Evolutionary conservation across 1,284 basidiomycete species (phyloP).

Genomic region (Acaromyces ingoldii): DNA sequence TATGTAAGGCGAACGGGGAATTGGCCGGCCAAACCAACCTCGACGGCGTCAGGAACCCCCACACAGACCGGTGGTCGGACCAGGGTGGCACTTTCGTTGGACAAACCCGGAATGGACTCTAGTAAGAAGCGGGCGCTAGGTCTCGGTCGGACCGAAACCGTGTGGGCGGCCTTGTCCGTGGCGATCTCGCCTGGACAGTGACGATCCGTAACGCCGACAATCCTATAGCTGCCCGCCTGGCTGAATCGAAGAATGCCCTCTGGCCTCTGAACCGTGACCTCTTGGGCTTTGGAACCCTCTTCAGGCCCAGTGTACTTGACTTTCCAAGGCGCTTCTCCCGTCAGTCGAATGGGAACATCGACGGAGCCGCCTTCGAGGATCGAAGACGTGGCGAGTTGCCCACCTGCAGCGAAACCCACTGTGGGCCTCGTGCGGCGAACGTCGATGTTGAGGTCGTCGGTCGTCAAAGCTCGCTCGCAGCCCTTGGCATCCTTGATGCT

Average conservation of each 20-base stretch:
- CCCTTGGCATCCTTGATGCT: constrained; percentile 83
- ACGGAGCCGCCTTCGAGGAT: background rate
- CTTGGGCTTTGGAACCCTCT: constrained; percentile 48
- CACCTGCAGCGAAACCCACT: constrained; percentile 62
- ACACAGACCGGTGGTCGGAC: constrained; percentile 74
- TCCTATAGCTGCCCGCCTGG: constrained; percentile 69
- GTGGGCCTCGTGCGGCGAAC: constrained; percentile 84
- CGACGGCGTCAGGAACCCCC: constrained; percentile 70
- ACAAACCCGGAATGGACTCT: constrained; percentile 3
- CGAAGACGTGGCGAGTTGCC: background rate
- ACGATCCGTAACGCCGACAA: constrained; percentile 69
- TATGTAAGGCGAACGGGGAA: constrained; percentile 32
- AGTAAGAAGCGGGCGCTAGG: constrained; percentile 55
- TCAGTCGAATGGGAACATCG: constrained; percentile 46
- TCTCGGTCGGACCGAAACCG: constrained; percentile 69
- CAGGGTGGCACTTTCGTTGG: constrained; percentile 12
- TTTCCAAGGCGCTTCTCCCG: constrained; percentile 55
- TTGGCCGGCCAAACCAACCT: constrained; percentile 70
- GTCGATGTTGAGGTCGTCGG: constrained; percentile 76
- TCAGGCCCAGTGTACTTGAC: constrained; percentile 68
- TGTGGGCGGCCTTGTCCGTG: constrained; percentile 62
- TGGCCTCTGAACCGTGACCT: constrained; percentile 59
- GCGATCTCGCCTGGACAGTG: constrained; percentile 75
- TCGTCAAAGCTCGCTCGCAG: constrained; percentile 72
- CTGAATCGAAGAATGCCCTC: constrained; percentile 69